phyloP scores from a whole-genome alignment of 148 eudicot species.

The Diospyros kaki region DNA sequence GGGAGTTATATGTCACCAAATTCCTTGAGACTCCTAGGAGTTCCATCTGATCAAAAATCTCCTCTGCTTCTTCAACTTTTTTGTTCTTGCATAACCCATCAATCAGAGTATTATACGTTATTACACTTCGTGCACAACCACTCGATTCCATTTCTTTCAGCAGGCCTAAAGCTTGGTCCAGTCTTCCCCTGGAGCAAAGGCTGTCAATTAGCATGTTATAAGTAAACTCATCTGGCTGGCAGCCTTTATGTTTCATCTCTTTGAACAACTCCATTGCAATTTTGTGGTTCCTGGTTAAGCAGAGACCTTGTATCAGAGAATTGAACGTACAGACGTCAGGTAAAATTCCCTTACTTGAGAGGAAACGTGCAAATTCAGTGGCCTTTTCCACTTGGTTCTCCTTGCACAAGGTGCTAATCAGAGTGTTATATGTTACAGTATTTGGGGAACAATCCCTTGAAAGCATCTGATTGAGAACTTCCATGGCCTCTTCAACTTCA shows the following conservation, averaged over 20 bases:
- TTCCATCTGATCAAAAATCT: slow-evolving; percentile 94
- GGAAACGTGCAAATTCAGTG: slow-evolving; percentile 58
- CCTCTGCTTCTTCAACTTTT: slow-evolving; percentile 85
- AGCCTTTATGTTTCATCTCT: slow-evolving; percentile 81
- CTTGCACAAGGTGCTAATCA: slow-evolving; percentile 82
- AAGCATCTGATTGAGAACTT: slow-evolving; percentile 82
- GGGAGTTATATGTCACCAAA: slow-evolving; percentile 71
- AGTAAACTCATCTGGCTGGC: slow-evolving; percentile 88
- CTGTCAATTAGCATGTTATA: slow-evolving; percentile 80
- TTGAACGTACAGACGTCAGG: slow-evolving; percentile 92
- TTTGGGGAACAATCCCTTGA: slow-evolving; percentile 69
- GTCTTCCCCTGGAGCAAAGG: slow-evolving; percentile 61
- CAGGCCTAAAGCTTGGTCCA: slow-evolving; percentile 59
- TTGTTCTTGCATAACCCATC: slow-evolving; percentile 78
- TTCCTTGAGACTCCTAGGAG: slow-evolving; percentile 77
- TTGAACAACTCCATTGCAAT: slow-evolving; percentile 61
- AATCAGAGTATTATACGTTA: slow-evolving; percentile 78
- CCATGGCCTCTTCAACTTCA: slow-evolving; percentile 78
- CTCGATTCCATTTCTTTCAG: slow-evolving; percentile 89
- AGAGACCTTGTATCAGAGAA: slow-evolving; percentile 90
- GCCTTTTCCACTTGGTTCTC: slow-evolving; percentile 85
- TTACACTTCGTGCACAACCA: slow-evolving; percentile 74
- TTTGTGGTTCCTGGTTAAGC: slow-evolving; percentile 53
- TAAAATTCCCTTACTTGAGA: slow-evolving; percentile 60
- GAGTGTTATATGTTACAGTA: slow-evolving; percentile 71